Conservation (phyloP, 2,329 filamentous ascomycete species). For the Septoria linicola region DNA sequence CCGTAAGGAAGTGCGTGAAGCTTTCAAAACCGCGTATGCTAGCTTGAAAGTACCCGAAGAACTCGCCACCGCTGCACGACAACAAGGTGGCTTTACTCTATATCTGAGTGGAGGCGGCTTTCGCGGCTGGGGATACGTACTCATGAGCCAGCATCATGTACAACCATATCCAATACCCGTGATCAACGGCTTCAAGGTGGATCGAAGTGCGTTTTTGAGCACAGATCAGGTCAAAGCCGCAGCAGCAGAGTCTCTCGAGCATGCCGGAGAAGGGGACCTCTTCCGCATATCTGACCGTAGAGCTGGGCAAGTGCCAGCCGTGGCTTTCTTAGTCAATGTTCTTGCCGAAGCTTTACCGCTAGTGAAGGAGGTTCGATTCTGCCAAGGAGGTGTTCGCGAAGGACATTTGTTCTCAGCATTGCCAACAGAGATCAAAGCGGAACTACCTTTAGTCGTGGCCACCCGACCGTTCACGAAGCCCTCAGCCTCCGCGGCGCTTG, state of each 20-base stretch:
- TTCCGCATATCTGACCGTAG: conserved; percentile 80
- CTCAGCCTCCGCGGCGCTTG: conserved; percentile 49
- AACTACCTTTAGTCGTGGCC: conserved; percentile 65
- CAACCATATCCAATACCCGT: conserved; percentile 79
- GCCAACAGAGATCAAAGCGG: conserved; percentile 56
- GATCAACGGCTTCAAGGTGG: conserved; percentile 74
- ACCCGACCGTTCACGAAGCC: conserved; percentile 54
- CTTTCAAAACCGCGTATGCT: conserved; percentile 48
- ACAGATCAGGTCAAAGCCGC: conserved; percentile 48
- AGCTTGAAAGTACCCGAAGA: conserved; percentile 56
- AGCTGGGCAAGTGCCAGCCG: conserved; percentile 78
- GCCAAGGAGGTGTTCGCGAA: conserved; percentile 82
- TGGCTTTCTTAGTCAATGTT: conserved; percentile 75
- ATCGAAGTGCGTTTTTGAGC: conserved; percentile 60
- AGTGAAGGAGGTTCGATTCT: conserved; percentile 76
- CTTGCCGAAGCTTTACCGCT: conserved; percentile 67
- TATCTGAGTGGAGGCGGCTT: conserved; percentile 91
- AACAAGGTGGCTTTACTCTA: conserved; percentile 60
- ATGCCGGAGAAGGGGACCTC: conserved; percentile 40
- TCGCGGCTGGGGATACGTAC: conserved; percentile 82
- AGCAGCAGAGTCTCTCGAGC: conserved; percentile 38
- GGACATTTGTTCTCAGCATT: conserved; percentile 76
- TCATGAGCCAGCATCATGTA: conserved; percentile 74
- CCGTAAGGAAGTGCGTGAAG: conserved; percentile 49
- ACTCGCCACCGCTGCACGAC: conserved; percentile 46